A percentile compares a stretch with the other conserved stretches of the same genome.
Evolutionary conservation across 768 basidiomycete species (phyloP).

Genomic region (Calvatia gigantea): DNA sequence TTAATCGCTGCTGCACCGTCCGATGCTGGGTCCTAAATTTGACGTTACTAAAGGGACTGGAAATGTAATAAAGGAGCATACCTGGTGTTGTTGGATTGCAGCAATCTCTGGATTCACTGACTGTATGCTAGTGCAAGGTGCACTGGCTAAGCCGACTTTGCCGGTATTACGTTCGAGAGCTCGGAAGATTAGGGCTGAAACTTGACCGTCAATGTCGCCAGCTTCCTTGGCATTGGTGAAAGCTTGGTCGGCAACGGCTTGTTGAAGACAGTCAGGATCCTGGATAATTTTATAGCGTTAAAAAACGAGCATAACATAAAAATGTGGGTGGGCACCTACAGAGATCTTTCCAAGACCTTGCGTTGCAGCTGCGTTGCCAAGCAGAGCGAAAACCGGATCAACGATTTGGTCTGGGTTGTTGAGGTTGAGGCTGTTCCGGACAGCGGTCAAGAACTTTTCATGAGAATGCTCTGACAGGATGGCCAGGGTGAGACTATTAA

Average conservation of each 20-base stretch:
- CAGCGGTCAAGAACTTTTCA: constrained; percentile 50
- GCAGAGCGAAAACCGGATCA: constrained; percentile 63
- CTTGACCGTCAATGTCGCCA: constrained; percentile 51
- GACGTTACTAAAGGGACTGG: not conserved
- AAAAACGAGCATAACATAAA: not conserved
- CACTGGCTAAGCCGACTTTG: constrained; percentile 41
- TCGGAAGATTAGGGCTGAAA: constrained; percentile 57
- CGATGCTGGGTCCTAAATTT: constrained; percentile 55
- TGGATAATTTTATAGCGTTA: constrained; percentile 18
- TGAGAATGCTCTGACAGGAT: constrained; percentile 57
- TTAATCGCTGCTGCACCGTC: constrained; percentile 52
- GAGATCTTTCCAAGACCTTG: constrained; percentile 51
- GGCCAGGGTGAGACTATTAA: constrained; percentile 5
- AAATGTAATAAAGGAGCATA: constrained; percentile 10
- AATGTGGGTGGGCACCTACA: constrained; percentile 25
- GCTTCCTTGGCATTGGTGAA: constrained; percentile 72
- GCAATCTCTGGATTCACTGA: constrained; percentile 66
- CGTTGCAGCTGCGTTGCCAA: constrained; percentile 63
- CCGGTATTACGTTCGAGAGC: constrained; percentile 68
- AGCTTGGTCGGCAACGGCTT: constrained; percentile 63
- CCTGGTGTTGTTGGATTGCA: constrained; percentile 60
- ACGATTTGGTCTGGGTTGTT: constrained; percentile 59
- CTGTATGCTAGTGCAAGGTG: constrained; percentile 48
- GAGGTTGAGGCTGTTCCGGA: constrained; percentile 40
- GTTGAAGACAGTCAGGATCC: constrained; percentile 62